Evolutionary conservation across 1,139 yeast genomes (phyloP).

Genomic region (Debaryomyces nepalensis): DNA sequence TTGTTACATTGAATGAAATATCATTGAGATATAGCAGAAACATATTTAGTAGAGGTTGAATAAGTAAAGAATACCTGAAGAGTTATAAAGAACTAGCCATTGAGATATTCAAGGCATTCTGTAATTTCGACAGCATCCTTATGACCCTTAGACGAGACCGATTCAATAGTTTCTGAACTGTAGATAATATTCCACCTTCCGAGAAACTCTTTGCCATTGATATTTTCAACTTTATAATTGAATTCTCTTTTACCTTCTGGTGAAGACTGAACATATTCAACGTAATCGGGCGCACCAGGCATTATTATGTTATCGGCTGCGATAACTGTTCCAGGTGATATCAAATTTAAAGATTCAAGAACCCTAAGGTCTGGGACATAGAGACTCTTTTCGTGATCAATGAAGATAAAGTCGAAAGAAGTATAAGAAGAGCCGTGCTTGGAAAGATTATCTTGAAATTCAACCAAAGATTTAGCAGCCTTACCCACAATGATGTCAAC

Average conservation of each 20-base stretch:
- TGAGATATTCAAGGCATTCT: constrained; percentile 28
- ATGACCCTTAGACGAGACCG: constrained; percentile 15
- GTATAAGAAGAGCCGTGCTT: constrained; percentile 14
- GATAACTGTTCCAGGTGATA: constrained; percentile 45
- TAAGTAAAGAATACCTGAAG: neutral
- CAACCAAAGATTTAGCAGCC: constrained; percentile 35
- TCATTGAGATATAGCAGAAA: too few relatives aligned
- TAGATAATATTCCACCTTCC: constrained; percentile 54
- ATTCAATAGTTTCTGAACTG: constrained; percentile 31
- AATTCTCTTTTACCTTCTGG: constrained; percentile 41
- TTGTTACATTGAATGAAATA: neutral
- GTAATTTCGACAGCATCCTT: constrained; percentile 41
- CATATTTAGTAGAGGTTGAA: too few relatives aligned
- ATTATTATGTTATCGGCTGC: constrained; percentile 44
- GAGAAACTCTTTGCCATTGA: constrained; percentile 31
- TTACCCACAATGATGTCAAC: constrained; percentile 44
- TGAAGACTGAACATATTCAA: constrained; percentile 39
- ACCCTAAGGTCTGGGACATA: constrained; percentile 51
- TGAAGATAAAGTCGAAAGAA: constrained; percentile 41
- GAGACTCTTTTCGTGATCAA: constrained; percentile 46
- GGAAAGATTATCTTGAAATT: constrained; percentile 26
- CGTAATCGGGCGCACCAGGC: constrained; percentile 49
- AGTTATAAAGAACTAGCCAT: constrained; percentile 20
- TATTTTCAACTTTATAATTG: constrained; percentile 30
- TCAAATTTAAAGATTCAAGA: constrained; percentile 43